Base-by-base conservation (phyloP, 2,329 filamentous ascomycete species). In the Talaromyces sp. region DNA sequence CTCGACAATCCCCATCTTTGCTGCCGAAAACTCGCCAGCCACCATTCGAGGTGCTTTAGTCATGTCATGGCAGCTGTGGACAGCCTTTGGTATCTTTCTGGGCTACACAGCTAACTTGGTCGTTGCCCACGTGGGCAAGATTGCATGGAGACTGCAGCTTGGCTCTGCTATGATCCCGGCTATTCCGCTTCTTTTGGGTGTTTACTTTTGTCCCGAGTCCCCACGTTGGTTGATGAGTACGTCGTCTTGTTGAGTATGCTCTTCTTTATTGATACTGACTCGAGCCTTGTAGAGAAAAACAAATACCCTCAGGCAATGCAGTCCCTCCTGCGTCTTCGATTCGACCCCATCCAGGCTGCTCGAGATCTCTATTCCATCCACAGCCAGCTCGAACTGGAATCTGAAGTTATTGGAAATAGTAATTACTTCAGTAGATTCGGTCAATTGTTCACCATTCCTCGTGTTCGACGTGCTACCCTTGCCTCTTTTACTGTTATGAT, bases 401-500 rank as follows among this genome's bases (percentile, higher is more conserved):
- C 69, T 60, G 70, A 67, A 58, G 70, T 78, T 61, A 66, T 73
- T 17, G 76, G 73, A 17, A 61, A 81, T 6, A 83, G 77, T 67
- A 87, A 82, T 73, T 88, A 89, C 68, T 36, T 85, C 56, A 83
- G 78, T 25, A 84, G 88, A 17, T 86, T 91, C 65, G 58, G 78
- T 51, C 75, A 81, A 62, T 71, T 85, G 0, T 81, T 81, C 64
- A 81, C 79, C 13, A 77, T 81, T 57, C 79, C 79, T 6, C 77
- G 79, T 19, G 73, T 81, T 60, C 76, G 79, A 44, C 78, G 79
- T 47, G 92, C 92, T 2, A 93, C 87, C 3, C 81, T 90, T 32
- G 91, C 91, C 6, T 89, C 90, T 0, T 90, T 87, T 65, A 85
- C 86, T 1, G 90, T 93, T 66, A 96, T 96, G 91, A 86, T 90